A percentile compares a stretch with the other conserved stretches of the same genome.
Evolutionary conservation across 345 rosid genomes (phyloP).

Genomic region (Limnanthes douglasii): DNA sequence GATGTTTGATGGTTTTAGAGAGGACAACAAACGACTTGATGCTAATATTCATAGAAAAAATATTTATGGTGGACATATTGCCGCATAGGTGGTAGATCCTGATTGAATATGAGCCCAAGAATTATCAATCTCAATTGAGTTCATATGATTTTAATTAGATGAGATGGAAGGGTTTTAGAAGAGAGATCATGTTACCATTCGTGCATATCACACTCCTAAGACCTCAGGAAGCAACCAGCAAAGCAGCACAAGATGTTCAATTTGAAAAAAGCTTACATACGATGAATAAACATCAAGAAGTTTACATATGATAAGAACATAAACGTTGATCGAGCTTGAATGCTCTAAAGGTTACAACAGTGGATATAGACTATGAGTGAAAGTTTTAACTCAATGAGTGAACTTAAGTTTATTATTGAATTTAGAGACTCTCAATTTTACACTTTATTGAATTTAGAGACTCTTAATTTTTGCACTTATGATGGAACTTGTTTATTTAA

Average conservation of each 20-base stretch:
- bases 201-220: conserved; percentile 42
- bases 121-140: conserved; percentile 48
- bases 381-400: not conserved
- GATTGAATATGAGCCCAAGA: conserved; percentile 55
- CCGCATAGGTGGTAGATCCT: conserved; percentile 65
- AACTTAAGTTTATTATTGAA: too few relatives aligned
- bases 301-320: too few relatives aligned
- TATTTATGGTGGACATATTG: conserved; percentile 66
- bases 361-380: conserved; percentile 38
- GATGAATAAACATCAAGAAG: too few relatives aligned
- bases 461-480: too few relatives aligned
- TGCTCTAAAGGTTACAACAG: conserved; percentile 39
- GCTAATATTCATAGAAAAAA: conserved; percentile 70
- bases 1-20: conserved; percentile 68
- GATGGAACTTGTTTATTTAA: too few relatives aligned
- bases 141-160: conserved; percentile 40
- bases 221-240: conserved; percentile 32
- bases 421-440: too few relatives aligned
- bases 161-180: conserved; percentile 38
- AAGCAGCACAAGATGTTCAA: conserved; percentile 66
- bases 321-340: conserved; percentile 47
- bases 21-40: conserved; percentile 30
- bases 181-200: conserved; percentile 65
- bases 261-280: conserved; percentile 64
- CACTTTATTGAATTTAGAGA: too few relatives aligned